Evolutionary conservation across 352 stramenopile species (phyloP), one percentile per base, ranked within the genome.

Genomic region (Phytopythium sindhum): DNA sequence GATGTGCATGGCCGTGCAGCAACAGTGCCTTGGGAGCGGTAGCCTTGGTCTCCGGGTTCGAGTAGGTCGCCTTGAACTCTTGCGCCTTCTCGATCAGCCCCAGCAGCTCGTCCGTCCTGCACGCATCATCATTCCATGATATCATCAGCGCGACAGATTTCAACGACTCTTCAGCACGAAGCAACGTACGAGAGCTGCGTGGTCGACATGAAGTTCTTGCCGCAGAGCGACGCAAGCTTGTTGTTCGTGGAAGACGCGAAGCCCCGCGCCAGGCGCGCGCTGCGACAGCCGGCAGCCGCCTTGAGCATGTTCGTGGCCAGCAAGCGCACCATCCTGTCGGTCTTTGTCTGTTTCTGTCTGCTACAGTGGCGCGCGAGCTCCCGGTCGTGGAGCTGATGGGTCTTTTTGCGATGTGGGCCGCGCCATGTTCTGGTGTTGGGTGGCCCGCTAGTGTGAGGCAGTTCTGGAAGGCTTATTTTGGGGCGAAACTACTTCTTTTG

Each of bases 161-260:
- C 24, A 9, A 8, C n/a, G n/a, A n/a, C n/a, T n/a, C n/a, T n/a
- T n/a, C 0, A 21, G 21, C 33, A 35, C 4, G 4, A 47, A 24
- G 28, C 23, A 4, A 50, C 72, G 54, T 45, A 81, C 72, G 73
- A 81, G 45, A 93, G 73, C 55, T 93, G 70, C 28, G 75, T 71
- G 11, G 82, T 91, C 29, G 82, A 93, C 60, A 93, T 73, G 62
- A 93, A 91, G 73, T 81, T 87, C 58, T 84, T 62, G 24, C 80
- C 82, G 39, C 73, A 61, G n/a, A 93, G 78, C 44, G 79, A 76
- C 62, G 74, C 70, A 37, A 85, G 56, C 44, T 82, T 73, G 19
- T 51, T 66, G 60, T 80, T 67, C 31, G 57, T 64, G 23, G 67
- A 63, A 17, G 67, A 71, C 58, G 58, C 31, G 31, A 71, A 66